phyloP scores from a whole-genome alignment of 257 asterid species.

The Salvia miltiorrhiza region DNA sequence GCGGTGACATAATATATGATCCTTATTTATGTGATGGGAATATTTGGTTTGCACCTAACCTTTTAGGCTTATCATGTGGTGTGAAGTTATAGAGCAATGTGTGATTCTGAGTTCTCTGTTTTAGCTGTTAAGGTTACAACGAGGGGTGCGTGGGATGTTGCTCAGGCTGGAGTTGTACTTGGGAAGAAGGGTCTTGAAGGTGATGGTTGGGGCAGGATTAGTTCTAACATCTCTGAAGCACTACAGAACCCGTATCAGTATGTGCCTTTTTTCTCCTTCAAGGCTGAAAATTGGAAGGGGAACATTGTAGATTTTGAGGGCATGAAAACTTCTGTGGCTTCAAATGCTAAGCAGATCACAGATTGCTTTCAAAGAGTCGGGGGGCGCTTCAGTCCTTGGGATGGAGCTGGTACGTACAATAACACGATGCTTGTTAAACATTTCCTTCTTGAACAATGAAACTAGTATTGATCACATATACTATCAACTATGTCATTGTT shows the following conservation, averaged over 20 bases:
- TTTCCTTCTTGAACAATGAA: not conserved
- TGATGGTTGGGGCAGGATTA: conserved; percentile 14
- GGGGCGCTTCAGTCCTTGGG: conserved; percentile 30
- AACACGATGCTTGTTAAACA: not conserved
- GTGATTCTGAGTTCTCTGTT: not conserved
- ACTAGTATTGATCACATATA: not conserved
- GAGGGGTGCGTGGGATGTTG: conserved; percentile 40
- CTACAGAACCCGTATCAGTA: not conserved
- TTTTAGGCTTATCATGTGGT: not conserved
- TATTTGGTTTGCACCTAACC: not conserved
- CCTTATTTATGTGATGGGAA: not conserved
- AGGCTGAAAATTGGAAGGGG: conserved; percentile 26
- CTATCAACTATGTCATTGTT: not conserved
- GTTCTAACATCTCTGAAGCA: conserved; percentile 7
- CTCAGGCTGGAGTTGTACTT: conserved; percentile 25
- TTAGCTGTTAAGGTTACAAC: conserved; percentile 48
- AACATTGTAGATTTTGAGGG: conserved; percentile 28
- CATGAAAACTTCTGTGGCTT: conserved; percentile 27
- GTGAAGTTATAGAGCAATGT: not conserved
- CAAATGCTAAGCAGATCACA: conserved; percentile 29
- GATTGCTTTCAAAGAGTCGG: conserved; percentile 37
- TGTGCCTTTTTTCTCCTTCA: not conserved
- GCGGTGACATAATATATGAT: not conserved
- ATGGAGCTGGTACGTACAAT: conserved; percentile 35
- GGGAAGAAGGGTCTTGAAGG: conserved; percentile 25